Conservation (phyloP, 2,329 filamentous ascomycete genomes). For the Aspergillus tamarii region DNA sequence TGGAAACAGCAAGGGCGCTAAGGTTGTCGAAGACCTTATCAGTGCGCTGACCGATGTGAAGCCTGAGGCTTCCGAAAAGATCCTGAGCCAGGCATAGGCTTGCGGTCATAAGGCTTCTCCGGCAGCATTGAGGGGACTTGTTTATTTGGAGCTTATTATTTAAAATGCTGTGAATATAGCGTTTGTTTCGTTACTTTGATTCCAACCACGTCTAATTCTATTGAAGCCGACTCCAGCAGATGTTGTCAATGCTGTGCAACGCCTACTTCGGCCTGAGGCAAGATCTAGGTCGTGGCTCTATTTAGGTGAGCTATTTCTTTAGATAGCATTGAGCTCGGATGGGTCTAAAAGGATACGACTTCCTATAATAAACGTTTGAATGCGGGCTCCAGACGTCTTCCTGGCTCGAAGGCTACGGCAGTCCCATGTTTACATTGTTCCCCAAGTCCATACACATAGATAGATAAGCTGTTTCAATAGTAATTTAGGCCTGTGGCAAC, state of each 20-base stretch:
- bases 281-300: neutral
- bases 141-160: constrained; percentile 18
- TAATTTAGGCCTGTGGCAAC: neutral
- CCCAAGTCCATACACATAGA: neutral
- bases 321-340: neutral
- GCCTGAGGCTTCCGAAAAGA: constrained; percentile 65
- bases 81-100: constrained; percentile 39
- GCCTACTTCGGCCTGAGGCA: neutral
- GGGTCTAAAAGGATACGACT: neutral
- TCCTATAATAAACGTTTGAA: neutral
- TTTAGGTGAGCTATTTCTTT: neutral
- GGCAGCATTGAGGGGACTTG: constrained; percentile 8
- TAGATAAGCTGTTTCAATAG: neutral
- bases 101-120: constrained; percentile 13
- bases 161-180: constrained; percentile 21
- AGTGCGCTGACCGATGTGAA: constrained; percentile 83
- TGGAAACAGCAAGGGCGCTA: constrained; percentile 75
- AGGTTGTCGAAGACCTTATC: constrained; percentile 82
- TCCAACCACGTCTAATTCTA: constrained; percentile 9
- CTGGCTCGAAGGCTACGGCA: neutral
- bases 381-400: neutral
- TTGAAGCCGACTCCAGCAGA: neutral
- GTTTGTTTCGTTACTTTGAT: constrained; percentile 13
- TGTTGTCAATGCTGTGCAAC: neutral
- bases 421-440: neutral